Evolutionary conservation across 1,284 basidiomycete species (phyloP).

Genomic region (Pisolithus thermaeus): DNA sequence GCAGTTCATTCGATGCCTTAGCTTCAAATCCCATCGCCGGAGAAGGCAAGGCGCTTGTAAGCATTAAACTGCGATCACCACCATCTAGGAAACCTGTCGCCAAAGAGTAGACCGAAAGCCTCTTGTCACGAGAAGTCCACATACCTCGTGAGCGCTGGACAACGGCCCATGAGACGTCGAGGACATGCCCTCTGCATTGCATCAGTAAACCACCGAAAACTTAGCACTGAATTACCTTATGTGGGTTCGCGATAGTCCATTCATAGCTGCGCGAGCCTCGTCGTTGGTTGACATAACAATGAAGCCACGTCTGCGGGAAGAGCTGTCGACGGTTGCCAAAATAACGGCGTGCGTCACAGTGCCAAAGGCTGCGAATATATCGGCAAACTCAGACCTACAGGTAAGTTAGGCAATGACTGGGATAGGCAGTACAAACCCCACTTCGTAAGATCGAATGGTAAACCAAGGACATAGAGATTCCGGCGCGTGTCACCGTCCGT

Average conservation of each 20-base stretch:
- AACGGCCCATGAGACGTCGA: conserved; percentile 78
- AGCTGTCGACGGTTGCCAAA: conserved; percentile 72
- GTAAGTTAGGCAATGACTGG: conserved; percentile 1
- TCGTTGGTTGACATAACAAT: conserved; percentile 68
- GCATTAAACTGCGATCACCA: conserved; percentile 60
- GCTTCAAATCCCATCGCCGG: conserved; percentile 24
- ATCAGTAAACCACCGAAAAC: conserved; percentile 1
- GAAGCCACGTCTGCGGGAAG: conserved; percentile 73
- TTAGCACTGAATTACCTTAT: conserved; percentile 41
- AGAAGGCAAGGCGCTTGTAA: conserved; percentile 40
- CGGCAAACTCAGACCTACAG: conserved; percentile 52
- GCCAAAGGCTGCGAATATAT: conserved; percentile 58
- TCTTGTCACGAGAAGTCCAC: neutral
- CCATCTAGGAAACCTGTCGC: conserved; percentile 68
- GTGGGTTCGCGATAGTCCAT: conserved; percentile 56
- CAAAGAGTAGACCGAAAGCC: conserved; percentile 5
- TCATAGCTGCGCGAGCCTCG: conserved; percentile 64
- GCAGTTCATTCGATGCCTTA: conserved; percentile 11
- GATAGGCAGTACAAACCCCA: conserved; percentile 26
- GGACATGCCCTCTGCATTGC: conserved; percentile 50
- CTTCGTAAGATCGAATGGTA: conserved; percentile 75
- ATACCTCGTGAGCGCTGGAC: conserved; percentile 74
- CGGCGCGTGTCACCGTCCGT: conserved; percentile 51
- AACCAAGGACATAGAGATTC: conserved; percentile 73
- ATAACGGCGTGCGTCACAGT: conserved; percentile 68